Evolutionary conservation across 805 yeast genomes (phyloP), one percentile per base, ranked within the genome.

Genomic region (Yarrowia deformans): DNA sequence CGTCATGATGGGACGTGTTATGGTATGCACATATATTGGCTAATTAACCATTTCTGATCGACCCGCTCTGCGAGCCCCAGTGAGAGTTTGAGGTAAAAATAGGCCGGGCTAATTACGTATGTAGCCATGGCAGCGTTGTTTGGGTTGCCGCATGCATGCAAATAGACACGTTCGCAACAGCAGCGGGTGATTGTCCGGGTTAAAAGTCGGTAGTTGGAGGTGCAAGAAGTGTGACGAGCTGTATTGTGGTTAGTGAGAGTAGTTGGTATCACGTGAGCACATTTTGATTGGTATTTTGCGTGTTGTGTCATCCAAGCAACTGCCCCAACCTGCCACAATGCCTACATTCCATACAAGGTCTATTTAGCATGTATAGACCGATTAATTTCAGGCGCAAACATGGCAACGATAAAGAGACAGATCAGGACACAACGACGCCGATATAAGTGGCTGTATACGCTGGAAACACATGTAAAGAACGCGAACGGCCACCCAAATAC

Each of bases 281-380:
- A 2, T 4, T 23, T 2, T 23, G n/a, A 2, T 23, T 4, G 29
- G 29, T 23, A 23, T 23, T 23, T 23, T 23, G 29, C 4, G 29
- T 23, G 29, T 23, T 23, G 2, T 23, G 29, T 23, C 2, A 23
- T 23, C 29, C 29, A 23, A 23, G 2, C 29, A 23, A 23, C 29
- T 23, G 29, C 29, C 29, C 45, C 18, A 16, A 14, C 8, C 16
- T 40, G 14, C 49, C 32, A 23, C n/a, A 52, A 55, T 8, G 42
- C 23, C 52, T 18, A 45, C 66, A 60, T 60, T 60, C 66, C 66
- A 60, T 60, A 60, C 66, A 45, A 60, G 52, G 66, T 60, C 50
- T 43, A 60, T 43, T 60, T 60, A 60, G 42, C 52, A 45, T 45
- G 66, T 45, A 32, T 40, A 56, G 42, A 19, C 45, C 34, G 45